These are phyloP conservation scores for Pseudocohnilembus persalinus DNA, from an alignment of 169 alveolate genomes.

Conservation along the genomic window DNA sequence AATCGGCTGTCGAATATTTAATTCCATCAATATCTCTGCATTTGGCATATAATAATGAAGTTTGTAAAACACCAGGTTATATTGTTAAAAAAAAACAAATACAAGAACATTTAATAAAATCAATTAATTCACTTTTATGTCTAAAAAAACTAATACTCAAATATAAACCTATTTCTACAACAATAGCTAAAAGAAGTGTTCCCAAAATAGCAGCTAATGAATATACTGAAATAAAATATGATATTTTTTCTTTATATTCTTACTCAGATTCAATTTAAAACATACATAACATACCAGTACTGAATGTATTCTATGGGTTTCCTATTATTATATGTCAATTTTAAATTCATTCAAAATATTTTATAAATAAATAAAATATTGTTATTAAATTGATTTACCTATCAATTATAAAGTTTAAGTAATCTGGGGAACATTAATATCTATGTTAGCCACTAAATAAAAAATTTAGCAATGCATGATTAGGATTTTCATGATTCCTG, in stretches of 20 bases:
- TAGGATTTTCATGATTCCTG: background rate
- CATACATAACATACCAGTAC: too few relatives aligned
- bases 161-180: background rate
- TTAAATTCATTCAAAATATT: too few relatives aligned
- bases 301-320: too few relatives aligned
- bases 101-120: background rate
- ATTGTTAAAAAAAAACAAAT: background rate
- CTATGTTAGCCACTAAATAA: background rate
- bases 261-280: too few relatives aligned
- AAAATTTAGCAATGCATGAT: background rate
- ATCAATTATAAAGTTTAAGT: too few relatives aligned
- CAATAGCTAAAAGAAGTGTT: background rate
- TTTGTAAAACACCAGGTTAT: background rate
- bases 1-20: background rate
- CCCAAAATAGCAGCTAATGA: too few relatives aligned
- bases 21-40: background rate
- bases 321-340: too few relatives aligned
- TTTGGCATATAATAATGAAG: background rate
- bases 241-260: too few relatives aligned
- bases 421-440: too few relatives aligned
- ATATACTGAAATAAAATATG: too few relatives aligned
- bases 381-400: too few relatives aligned
- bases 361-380: too few relatives aligned
- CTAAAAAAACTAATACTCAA: background rate
- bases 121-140: background rate